Conservation (phyloP, 139 green algal species). For the Chlorella vulgaris region DNA sequence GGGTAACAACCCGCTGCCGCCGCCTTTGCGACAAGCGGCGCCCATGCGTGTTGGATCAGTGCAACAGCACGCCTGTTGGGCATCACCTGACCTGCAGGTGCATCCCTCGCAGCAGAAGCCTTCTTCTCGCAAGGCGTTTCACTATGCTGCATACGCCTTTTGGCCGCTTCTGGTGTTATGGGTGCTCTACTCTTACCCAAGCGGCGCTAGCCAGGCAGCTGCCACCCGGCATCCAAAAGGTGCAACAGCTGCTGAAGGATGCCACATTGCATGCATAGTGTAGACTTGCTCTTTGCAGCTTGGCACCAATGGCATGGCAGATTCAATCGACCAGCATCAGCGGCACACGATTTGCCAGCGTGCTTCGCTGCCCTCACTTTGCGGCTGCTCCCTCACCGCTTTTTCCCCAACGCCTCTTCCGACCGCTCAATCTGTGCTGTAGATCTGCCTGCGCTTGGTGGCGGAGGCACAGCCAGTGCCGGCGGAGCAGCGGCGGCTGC, state of each 20-base stretch:
- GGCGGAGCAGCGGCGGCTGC: neutral
- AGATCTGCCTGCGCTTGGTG: neutral
- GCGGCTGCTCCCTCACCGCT: no score
- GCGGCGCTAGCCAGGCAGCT: neutral
- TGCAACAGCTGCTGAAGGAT: neutral
- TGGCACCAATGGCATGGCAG: neutral
- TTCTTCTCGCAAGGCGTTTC: neutral
- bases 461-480: neutral
- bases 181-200: constrained; percentile 16
- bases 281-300: neutral
- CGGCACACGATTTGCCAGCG: no score
- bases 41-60: no score
- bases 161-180: constrained; percentile 27
- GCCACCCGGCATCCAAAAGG: neutral
- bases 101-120: constrained; percentile 9
- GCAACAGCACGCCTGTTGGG: neutral
- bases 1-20: constrained; percentile 18
- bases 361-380: no score
- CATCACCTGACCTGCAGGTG: neutral
- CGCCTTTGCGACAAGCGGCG: neutral
- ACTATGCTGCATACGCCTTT: constrained; percentile 19
- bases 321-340: no score
- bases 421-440: neutral
- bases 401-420: neutral
- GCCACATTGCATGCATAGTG: neutral